Percentiles rank a stretch among this genome's conserved stretches.
phyloP scores from a whole-genome alignment of 2,329 filamentous ascomycete species.

The Penicillium sp. region DNA sequence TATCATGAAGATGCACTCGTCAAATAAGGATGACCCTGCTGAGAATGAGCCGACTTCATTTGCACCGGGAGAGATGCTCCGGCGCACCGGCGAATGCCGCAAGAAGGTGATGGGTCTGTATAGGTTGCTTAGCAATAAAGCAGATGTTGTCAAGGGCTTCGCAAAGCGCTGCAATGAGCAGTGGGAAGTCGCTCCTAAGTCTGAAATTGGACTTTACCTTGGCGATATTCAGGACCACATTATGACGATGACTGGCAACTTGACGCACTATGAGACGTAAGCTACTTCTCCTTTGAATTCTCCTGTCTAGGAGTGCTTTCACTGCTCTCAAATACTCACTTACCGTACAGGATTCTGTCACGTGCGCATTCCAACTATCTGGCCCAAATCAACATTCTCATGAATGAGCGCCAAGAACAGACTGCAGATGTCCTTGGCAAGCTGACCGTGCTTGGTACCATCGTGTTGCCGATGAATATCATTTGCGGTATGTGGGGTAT shows the following conservation, averaged over 20 bases:
- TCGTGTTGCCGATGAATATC: constrained; percentile 97
- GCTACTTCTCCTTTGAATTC: constrained; percentile 21
- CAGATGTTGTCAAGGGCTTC: constrained; percentile 98
- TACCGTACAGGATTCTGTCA: constrained; percentile 63
- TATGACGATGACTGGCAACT: constrained; percentile 94
- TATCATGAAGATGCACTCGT: constrained; percentile 74
- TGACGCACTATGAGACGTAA: constrained; percentile 93
- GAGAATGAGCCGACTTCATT: constrained; percentile 31
- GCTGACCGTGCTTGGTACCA: constrained; percentile 90
- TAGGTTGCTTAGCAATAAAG: constrained; percentile 88
- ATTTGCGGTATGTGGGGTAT: constrained; percentile 98
- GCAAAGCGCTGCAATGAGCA: constrained; percentile 97
- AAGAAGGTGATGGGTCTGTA: constrained; percentile 98
- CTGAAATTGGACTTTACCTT: constrained; percentile 93
- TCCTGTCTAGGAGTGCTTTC: not conserved
- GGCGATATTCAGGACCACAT: constrained; percentile 99
- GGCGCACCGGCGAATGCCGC: constrained; percentile 84
- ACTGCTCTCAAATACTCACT: not conserved
- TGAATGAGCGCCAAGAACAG: constrained; percentile 96
- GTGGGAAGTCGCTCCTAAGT: constrained; percentile 91
- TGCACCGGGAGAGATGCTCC: constrained; percentile 73
- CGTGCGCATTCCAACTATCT: constrained; percentile 94
- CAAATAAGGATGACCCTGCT: constrained; percentile 33
- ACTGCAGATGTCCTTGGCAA: constrained; percentile 93
- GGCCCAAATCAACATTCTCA: constrained; percentile 97